Conservation (phyloP, 371 early-diverging fungal species). For the Batkoa obscura region DNA sequence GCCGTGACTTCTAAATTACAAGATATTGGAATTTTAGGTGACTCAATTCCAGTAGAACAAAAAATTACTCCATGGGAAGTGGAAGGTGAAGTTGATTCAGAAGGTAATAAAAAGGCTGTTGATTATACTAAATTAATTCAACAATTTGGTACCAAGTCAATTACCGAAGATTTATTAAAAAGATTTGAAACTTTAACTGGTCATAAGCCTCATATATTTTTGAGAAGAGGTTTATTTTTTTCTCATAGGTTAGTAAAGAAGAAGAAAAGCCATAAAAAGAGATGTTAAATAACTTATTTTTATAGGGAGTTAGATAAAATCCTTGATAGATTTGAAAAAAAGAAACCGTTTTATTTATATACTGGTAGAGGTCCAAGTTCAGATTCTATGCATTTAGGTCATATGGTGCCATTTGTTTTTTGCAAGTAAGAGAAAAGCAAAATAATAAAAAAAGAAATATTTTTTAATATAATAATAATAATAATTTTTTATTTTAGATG, state of each 20-base stretch:
- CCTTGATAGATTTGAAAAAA: slow-evolving; percentile 78
- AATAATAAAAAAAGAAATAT: neutral
- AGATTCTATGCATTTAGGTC: slow-evolving; percentile 96
- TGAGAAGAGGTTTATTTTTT: slow-evolving; percentile 92
- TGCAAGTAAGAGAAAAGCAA: slow-evolving; percentile 55
- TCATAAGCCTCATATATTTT: slow-evolving; percentile 60
- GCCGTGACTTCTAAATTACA: no score
- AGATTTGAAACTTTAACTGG: slow-evolving; percentile 79
- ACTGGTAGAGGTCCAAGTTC: slow-evolving; percentile 99
- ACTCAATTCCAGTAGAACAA: slow-evolving; percentile 6
- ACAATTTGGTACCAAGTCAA: slow-evolving; percentile 84
- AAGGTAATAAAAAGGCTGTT: slow-evolving; percentile 74
- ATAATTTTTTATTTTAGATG: slow-evolving; percentile 28
- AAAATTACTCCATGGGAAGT: slow-evolving; percentile 95
- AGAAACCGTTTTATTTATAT: slow-evolving; percentile 96
- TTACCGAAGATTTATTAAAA: slow-evolving; percentile 54
- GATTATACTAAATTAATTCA: slow-evolving; percentile 90
- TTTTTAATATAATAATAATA: neutral
- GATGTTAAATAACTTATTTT: neutral
- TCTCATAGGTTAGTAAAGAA: slow-evolving; percentile 66
- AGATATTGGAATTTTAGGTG: neutral
- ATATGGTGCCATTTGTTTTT: slow-evolving; percentile 96
- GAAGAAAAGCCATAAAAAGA: neutral
- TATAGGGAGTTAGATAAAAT: slow-evolving; percentile 75
- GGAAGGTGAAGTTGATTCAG: slow-evolving; percentile 73